phyloP scores from a whole-genome alignment of 2,329 filamentous ascomycete genomes.

The Chaetomium globosum region DNA sequence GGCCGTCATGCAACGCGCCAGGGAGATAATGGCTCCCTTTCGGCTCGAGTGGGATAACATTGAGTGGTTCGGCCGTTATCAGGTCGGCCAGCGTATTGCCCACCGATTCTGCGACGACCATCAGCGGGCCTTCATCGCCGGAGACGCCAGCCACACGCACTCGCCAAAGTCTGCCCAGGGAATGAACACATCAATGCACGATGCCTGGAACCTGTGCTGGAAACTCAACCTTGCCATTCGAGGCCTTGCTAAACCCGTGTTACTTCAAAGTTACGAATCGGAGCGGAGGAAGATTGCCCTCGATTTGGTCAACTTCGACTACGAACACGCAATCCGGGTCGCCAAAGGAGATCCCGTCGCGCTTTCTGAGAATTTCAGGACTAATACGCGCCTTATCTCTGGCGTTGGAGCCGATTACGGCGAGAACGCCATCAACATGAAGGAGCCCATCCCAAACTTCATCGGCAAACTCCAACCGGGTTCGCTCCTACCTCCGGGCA shows the following conservation, averaged over 20 bases:
- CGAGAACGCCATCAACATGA: conserved; percentile 55
- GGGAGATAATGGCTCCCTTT: conserved; percentile 62
- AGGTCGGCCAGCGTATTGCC: conserved; percentile 71
- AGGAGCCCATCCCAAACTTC: conserved; percentile 45
- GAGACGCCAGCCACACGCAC: conserved; percentile 72
- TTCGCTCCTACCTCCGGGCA: conserved; percentile 65
- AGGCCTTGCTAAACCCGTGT: conserved; percentile 55
- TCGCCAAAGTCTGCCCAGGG: conserved; percentile 72
- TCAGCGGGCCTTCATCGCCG: conserved; percentile 66
- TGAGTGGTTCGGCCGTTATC: conserved; percentile 73
- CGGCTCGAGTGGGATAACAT: conserved; percentile 60
- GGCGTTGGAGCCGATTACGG: conserved; percentile 64
- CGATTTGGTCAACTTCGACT: conserved; percentile 62
- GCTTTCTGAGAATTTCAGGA: conserved; percentile 65
- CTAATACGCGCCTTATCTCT: conserved; percentile 69
- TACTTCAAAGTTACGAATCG: conserved; percentile 64
- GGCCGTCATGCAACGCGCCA: conserved; percentile 70
- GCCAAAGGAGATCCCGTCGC: conserved; percentile 60
- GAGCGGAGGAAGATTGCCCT: conserved; percentile 65
- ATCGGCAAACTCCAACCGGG: conserved; percentile 57
- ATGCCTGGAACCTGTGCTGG: conserved; percentile 63
- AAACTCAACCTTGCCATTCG: conserved; percentile 57
- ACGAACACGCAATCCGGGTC: conserved; percentile 53
- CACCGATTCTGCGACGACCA: conserved; percentile 67
- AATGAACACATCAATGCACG: conserved; percentile 64